A percentile compares a stretch with the other conserved stretches of the same genome.
These are phyloP conservation scores for Coffea humblotiana DNA, from an alignment of 305 asterid genomes.

Conservation along the genomic window DNA sequence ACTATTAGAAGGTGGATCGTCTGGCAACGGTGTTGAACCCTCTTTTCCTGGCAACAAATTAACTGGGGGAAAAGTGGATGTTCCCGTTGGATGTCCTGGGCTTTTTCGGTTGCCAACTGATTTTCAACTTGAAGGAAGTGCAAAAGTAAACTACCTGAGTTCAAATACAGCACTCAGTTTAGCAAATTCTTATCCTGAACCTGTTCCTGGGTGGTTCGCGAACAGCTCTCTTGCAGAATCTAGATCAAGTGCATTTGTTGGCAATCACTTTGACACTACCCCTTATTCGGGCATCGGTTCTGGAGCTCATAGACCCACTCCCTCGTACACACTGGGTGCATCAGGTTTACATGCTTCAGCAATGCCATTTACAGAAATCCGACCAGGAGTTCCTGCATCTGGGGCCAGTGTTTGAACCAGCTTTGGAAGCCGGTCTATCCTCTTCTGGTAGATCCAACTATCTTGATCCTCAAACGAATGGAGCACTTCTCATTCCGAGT, in stretches of 20 bases:
- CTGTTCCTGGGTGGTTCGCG: slow-evolving; percentile 25
- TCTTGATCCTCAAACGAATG: slow-evolving; percentile 33
- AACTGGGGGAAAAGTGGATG: slow-evolving; percentile 32
- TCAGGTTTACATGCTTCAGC: slow-evolving; percentile 23
- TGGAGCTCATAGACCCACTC: slow-evolving; percentile 18
- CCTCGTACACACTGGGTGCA: slow-evolving; percentile 3
- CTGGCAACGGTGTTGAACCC: slow-evolving; percentile 26
- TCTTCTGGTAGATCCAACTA: slow-evolving; percentile 36
- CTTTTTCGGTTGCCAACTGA: slow-evolving; percentile 82
- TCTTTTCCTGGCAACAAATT: slow-evolving; percentile 25
- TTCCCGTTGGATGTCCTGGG: slow-evolving; percentile 52
- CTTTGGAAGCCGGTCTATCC: slow-evolving; percentile 26
- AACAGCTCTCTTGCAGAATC: slow-evolving; percentile 35
- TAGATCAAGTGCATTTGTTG: slow-evolving; percentile 31
- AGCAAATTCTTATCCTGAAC: slow-evolving; percentile 32
- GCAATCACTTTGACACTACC: slow-evolving; percentile 27
- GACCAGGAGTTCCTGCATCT: slow-evolving; percentile 26
- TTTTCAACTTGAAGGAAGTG: slow-evolving; percentile 37
- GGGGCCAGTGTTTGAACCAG: slow-evolving; percentile 37
- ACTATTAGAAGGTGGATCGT: slow-evolving; percentile 21
- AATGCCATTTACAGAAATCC: slow-evolving; percentile 29
- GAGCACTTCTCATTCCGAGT: slow-evolving; percentile 29
- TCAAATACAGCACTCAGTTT: slow-evolving; percentile 21
- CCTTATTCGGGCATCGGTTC: slow-evolving; percentile 29
- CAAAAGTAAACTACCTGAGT: slow-evolving; percentile 24